Evolutionary conservation across 2,329 filamentous ascomycete genomes (phyloP).

Genomic region (Botrytis byssoidea): DNA sequence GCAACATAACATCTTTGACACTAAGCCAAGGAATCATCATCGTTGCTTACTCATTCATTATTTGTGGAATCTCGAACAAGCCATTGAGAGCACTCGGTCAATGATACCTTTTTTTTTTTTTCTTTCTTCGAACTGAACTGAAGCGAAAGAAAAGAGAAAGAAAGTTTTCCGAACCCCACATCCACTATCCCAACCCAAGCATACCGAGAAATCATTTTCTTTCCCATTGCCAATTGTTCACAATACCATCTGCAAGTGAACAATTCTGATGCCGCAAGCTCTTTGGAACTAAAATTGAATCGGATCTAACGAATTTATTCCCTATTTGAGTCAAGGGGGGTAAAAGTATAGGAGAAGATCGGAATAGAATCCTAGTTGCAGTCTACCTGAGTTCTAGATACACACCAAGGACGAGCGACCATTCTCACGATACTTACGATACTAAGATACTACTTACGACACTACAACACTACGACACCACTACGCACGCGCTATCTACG

Average conservation of each 20-base stretch:
- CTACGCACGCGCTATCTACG: background rate
- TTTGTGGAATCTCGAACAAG: background rate
- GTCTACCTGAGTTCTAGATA: background rate
- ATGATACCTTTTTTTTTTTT: background rate
- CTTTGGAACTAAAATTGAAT: background rate
- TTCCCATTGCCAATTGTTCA: background rate
- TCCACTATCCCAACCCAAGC: background rate
- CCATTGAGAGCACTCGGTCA: background rate
- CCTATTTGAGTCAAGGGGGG: background rate
- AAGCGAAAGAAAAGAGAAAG: background rate
- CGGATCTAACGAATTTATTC: background rate
- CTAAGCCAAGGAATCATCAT: background rate
- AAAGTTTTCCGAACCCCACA: background rate
- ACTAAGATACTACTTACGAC: background rate
- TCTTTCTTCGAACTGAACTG: background rate
- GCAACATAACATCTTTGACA: no score
- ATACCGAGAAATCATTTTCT: background rate
- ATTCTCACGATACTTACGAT: background rate
- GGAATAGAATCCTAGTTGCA: background rate
- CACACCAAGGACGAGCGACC: background rate
- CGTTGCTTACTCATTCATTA: background rate
- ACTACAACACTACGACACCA: background rate
- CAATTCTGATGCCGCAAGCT: background rate
- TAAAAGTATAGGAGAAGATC: background rate
- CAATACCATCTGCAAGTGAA: background rate